Evolutionary conservation across 768 basidiomycete genomes (phyloP), one percentile per base, ranked within the genome.

Genomic region (Boletus patriciae): DNA sequence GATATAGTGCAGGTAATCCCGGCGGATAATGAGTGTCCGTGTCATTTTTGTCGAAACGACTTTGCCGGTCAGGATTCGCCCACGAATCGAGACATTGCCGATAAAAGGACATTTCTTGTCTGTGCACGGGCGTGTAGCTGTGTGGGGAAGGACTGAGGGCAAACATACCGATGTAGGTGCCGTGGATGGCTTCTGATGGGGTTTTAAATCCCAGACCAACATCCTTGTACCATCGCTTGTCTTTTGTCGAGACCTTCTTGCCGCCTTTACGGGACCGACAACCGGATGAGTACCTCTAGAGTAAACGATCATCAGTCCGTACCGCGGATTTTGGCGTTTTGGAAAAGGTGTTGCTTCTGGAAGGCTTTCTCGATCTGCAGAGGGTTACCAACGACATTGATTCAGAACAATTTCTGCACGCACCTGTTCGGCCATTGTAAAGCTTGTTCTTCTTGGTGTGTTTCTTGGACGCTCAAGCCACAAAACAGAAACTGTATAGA

Each of bases 101-200:
- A 93, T 95, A 84, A 98, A 99, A 27, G 97, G 97, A 81, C 97
- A 99, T 80, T 99, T 99, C 83, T 98, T 98, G 85, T 99, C 97
- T 94, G 67, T 33, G 37, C 46, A 45, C 27, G 31, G 25, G 25
- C 10, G 21, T 60, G 41, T 37, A 60, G 50, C 29, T 16, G 36
- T 48, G 18, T 25, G 15, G 3, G 11, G 31, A 43, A 21, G n/a
- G 15, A 43, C 51, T 33, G 27, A 29, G 34, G 36, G 27, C 23
- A 27, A 50, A 80, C 92, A 61, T 73, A 94, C 92, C 94, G 70
- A 97, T 90, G 80, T 98, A 99, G 63, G 92, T 90, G 70, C 94
- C 97, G 54, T 83, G 92, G 73, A 98, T 92, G 52, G 97, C 97
- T 68, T 98, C 95, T 62, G 86, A 68, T 46, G 97, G 97, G 29